Conservation (phyloP, 768 basidiomycete species). For the Suillus paluster region DNA sequence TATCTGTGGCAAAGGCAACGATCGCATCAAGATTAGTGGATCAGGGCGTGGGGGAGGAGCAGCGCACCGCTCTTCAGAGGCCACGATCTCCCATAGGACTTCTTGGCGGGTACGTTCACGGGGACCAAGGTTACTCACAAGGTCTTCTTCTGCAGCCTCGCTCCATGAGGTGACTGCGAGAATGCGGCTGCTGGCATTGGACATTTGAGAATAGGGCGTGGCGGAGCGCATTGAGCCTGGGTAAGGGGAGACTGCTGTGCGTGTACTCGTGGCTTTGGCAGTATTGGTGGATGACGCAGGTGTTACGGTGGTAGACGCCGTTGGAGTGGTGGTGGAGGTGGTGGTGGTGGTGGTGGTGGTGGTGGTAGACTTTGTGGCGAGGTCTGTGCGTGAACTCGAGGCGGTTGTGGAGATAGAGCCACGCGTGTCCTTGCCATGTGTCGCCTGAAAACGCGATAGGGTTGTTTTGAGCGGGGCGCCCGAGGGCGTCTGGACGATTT, state of each 20-base stretch:
- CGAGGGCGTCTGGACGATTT: slow-evolving; percentile 26
- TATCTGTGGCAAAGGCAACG: slow-evolving; percentile 59
- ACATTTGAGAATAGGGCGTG: slow-evolving; percentile 84
- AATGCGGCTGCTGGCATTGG: slow-evolving; percentile 70
- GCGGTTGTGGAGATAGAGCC: slow-evolving; percentile 67
- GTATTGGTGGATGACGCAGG: slow-evolving; percentile 59
- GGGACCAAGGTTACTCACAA: slow-evolving; percentile 91
- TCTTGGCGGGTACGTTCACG: slow-evolving; percentile 95
- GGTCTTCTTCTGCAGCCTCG: slow-evolving; percentile 91
- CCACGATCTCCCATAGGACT: slow-evolving; percentile 95
- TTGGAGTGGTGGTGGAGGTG: slow-evolving; percentile 55
- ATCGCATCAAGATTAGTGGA: slow-evolving; percentile 4
- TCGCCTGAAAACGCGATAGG: slow-evolving; percentile 76
- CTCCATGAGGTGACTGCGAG: slow-evolving; percentile 87
- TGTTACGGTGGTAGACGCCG: slow-evolving; percentile 63
- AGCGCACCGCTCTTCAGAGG: slow-evolving; percentile 88
- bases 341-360: slow-evolving; percentile 53
- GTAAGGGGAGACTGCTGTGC: slow-evolving; percentile 66
- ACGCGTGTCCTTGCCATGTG: slow-evolving; percentile 70
- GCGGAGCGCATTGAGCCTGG: slow-evolving; percentile 75
- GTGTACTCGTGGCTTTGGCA: slow-evolving; percentile 61
- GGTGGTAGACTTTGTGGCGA: slow-evolving; percentile 47
- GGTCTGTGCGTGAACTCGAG: slow-evolving; percentile 64
- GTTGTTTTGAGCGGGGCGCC: slow-evolving; percentile 59
- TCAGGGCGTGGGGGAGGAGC: slow-evolving; percentile 7